Percentiles rank a stretch among this genome's conserved stretches.
Conservation (phyloP, 2,329 filamentous ascomycete genomes). For the Exophiala oligosperma region DNA sequence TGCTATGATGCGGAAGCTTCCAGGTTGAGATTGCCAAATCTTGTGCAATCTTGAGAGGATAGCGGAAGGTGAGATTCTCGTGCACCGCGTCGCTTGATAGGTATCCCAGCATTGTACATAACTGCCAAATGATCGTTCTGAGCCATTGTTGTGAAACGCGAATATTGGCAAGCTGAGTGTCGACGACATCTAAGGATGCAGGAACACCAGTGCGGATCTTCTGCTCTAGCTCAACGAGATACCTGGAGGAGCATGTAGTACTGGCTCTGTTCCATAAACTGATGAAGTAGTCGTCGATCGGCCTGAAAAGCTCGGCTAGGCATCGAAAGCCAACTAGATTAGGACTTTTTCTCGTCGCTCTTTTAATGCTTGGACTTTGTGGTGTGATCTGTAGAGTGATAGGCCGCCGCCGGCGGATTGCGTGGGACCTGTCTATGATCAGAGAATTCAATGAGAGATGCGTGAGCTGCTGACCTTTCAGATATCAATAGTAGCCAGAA, state of each 20-base stretch:
- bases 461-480: conserved; percentile 1
- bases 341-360: conserved; percentile 58
- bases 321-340: conserved; percentile 57
- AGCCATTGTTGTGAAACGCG: conserved; percentile 70
- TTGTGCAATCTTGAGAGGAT: conserved; percentile 61
- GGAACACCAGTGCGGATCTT: conserved; percentile 36
- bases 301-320: conserved; percentile 62
- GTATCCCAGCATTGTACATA: conserved; percentile 65
- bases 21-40: conserved; percentile 66
- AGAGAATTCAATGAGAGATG: neutral
- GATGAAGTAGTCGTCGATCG: conserved; percentile 65
- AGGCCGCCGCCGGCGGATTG: conserved; percentile 65
- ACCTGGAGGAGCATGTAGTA: conserved; percentile 55
- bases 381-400: conserved; percentile 66
- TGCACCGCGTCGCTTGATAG: conserved; percentile 60
- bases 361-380: conserved; percentile 56
- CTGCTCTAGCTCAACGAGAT: conserved; percentile 60
- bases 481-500: conserved; percentile 66
- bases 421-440: conserved; percentile 68
- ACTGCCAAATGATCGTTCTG: conserved; percentile 69
- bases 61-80: conserved; percentile 61
- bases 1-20: conserved; percentile 68
- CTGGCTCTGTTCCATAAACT: conserved; percentile 66
- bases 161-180: conserved; percentile 19
- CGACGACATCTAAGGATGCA: conserved; percentile 2